These are phyloP conservation scores for Schizothecium vesticola DNA, from an alignment of 495 filamentous ascomycete species.

Conservation along the genomic window DNA sequence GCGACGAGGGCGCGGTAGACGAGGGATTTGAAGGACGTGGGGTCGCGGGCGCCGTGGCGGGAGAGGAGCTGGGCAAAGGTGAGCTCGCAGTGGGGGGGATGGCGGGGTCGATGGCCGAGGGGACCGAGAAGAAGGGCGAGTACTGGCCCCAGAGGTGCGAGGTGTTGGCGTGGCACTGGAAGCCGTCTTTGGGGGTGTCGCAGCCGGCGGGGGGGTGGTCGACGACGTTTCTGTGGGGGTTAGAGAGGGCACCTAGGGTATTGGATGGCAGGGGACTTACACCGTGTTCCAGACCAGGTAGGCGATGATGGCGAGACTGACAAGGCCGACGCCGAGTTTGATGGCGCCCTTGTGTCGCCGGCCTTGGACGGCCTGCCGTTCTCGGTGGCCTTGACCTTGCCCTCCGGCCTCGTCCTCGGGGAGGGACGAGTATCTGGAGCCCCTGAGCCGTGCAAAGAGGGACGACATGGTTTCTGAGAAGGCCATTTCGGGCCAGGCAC, in stretches of 20 bases:
- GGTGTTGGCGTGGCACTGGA: constrained; percentile 45
- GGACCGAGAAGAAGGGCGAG: constrained; percentile 71
- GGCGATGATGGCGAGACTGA: background rate
- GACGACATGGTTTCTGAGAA: background rate
- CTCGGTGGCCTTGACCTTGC: background rate
- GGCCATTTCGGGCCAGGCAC: background rate
- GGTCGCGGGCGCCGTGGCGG: constrained; percentile 78
- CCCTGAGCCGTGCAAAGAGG: background rate
- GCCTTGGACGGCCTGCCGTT: background rate
- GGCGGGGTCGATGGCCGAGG: constrained; percentile 51
- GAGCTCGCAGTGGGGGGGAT: constrained; percentile 61
- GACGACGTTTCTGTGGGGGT: background rate
- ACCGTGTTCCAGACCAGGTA: background rate
- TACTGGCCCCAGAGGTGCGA: constrained; percentile 83
- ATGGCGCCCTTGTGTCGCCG: background rate
- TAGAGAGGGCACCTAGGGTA: background rate
- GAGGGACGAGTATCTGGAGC: background rate
- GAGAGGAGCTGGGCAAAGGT: constrained; percentile 76
- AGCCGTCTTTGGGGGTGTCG: constrained; percentile 57
- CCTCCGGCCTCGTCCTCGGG: background rate
- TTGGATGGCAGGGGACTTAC: background rate
- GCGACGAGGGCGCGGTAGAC: constrained; percentile 53
- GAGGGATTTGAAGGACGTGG: constrained; percentile 57
- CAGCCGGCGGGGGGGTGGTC: constrained; percentile 31
- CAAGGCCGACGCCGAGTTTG: background rate